Conservation (phyloP, 345 rosid species). For the Salix koriyanagi region DNA sequence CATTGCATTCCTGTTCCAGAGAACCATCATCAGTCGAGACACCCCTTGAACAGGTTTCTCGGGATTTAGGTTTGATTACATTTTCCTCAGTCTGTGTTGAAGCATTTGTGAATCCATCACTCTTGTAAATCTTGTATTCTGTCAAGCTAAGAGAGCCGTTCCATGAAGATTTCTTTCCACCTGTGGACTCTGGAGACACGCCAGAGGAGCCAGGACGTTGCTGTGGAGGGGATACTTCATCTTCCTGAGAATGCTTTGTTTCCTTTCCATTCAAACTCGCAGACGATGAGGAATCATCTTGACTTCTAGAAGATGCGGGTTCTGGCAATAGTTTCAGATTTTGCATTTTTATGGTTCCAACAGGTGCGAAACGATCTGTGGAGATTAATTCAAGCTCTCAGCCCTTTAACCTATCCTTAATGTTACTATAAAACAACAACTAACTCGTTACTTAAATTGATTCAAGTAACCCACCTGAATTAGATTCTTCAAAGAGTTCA, state of each 20-base stretch:
- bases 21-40: constrained; percentile 76
- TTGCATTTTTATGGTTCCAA: constrained; percentile 13
- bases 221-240: constrained; percentile 67
- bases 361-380: constrained; percentile 16
- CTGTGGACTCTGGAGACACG: constrained; percentile 63
- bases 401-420: not conserved
- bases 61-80: constrained; percentile 28
- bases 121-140: constrained; percentile 64
- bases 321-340: constrained; percentile 53
- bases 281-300: constrained; percentile 73
- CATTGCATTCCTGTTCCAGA: constrained; percentile 40
- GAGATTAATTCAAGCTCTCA: not conserved
- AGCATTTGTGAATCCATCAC: constrained; percentile 75
- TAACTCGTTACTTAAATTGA: not conserved
- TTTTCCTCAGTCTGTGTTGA: constrained; percentile 92
- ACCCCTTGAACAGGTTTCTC: constrained; percentile 82
- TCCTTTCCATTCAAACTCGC: constrained; percentile 69
- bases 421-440: not conserved
- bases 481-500: constrained; percentile 70
- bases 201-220: constrained; percentile 54
- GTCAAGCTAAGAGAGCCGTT: constrained; percentile 66
- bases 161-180: constrained; percentile 61
- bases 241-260: constrained; percentile 66
- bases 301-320: constrained; percentile 68
- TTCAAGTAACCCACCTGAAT: constrained; percentile 40